phyloP scores from a whole-genome alignment of 2,329 filamentous ascomycete species.

The Colletotrichum cereale region DNA sequence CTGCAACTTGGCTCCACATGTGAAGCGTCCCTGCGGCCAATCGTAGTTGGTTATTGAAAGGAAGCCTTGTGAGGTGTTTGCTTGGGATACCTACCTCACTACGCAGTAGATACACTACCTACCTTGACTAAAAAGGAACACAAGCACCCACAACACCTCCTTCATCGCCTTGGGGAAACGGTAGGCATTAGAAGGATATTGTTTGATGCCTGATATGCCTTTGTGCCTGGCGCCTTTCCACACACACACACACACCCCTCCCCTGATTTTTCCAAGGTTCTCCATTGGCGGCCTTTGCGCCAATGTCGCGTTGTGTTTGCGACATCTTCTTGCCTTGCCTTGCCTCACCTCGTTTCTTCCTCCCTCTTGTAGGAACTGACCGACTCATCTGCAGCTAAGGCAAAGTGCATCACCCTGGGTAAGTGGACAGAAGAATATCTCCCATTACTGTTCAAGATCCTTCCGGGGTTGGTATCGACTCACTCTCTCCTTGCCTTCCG shows the following conservation, averaged over 20 bases:
- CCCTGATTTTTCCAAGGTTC: not conserved
- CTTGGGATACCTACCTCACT: not conserved
- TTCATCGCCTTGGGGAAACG: not conserved
- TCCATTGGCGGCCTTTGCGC: not conserved
- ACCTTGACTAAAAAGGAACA: not conserved
- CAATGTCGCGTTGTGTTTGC: not conserved
- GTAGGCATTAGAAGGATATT: not conserved
- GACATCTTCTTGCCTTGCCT: not conserved
- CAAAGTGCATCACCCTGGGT: not conserved
- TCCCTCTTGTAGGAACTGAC: not conserved
- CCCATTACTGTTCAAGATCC: not conserved
- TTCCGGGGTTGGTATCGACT: not conserved
- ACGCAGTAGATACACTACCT: too few relatives aligned
- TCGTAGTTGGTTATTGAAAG: not conserved
- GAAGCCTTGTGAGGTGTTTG: conserved; percentile 7
- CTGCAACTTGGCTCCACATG: not conserved
- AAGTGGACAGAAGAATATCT: not conserved
- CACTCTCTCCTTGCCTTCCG: not conserved
- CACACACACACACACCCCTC: too few relatives aligned
- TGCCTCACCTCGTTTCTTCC: not conserved
- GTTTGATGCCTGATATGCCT: not conserved
- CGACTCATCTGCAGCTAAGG: not conserved
- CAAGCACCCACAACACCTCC: not conserved
- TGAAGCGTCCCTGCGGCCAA: conserved; percentile 10
- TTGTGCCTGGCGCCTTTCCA: not conserved